Conservation (phyloP, 2,329 filamentous ascomycete genomes). For the Magnaporthiopsis rhizophila region DNA sequence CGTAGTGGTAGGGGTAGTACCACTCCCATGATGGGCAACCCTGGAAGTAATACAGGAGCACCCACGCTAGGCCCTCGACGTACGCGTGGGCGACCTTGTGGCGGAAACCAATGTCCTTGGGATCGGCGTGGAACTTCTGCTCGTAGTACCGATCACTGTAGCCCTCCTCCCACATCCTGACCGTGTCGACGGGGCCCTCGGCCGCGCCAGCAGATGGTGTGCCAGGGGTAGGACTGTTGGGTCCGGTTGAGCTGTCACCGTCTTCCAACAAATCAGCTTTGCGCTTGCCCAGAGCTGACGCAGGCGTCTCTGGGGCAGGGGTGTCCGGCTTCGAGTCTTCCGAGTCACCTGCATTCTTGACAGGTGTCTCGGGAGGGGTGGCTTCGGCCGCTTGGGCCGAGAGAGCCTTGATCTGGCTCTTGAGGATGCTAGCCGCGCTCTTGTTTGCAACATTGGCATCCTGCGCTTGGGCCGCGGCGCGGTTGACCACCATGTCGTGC, state of each 20-base stretch:
- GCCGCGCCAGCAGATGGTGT: conserved; percentile 29
- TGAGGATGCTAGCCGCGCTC: conserved; percentile 83
- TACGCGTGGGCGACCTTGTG: conserved; percentile 86
- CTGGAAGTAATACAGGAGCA: conserved; percentile 94
- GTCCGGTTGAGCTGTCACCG: conserved; percentile 43
- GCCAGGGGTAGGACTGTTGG: conserved; percentile 41
- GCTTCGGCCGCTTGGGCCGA: conserved; percentile 18
- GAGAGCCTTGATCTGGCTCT: conserved; percentile 62
- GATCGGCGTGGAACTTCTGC: conserved; percentile 84
- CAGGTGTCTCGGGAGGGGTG: conserved; percentile 7
- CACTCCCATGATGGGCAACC: conserved; percentile 98
- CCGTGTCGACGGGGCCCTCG: conserved; percentile 55
- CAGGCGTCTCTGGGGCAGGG: conserved; percentile 15
- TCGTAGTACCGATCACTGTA: conserved; percentile 96
- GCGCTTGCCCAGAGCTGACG: conserved; percentile 48
- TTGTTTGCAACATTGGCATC: conserved; percentile 81
- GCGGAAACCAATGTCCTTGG: conserved; percentile 76
- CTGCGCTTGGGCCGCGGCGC: conserved; percentile 42
- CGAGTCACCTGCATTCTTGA: conserved; percentile 7
- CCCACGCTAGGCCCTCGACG: conserved; percentile 91
- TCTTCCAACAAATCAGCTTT: conserved; percentile 66
- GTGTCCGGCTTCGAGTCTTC: conserved; percentile 15
- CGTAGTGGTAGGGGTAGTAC: conserved; percentile 99
- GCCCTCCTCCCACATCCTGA: conserved; percentile 89
- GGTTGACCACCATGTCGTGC: conserved; percentile 82